A percentile compares a stretch with the other conserved stretches of the same genome.
Evolutionary conservation across 768 basidiomycete species (phyloP).

Genomic region (Tephrocybe sp.): DNA sequence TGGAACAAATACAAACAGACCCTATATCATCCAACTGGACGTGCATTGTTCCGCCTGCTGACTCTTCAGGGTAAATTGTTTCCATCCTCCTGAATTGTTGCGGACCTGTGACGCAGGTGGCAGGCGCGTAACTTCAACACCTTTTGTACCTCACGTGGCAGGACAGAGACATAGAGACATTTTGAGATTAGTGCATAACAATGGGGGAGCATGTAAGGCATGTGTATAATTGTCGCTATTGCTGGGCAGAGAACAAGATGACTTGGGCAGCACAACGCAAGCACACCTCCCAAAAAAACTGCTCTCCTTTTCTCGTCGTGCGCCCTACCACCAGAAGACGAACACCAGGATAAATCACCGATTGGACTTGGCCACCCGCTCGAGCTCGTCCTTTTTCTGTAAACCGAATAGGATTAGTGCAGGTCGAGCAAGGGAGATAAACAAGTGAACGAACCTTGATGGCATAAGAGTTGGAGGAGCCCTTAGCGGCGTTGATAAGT

Average conservation of each 20-base stretch:
- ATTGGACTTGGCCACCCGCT: slow-evolving; percentile 99
- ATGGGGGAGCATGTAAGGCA: slow-evolving; percentile 10
- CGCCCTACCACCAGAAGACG: slow-evolving; percentile 10
- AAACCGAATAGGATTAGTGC: slow-evolving; percentile 1
- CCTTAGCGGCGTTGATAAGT: slow-evolving; percentile 99
- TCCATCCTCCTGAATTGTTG: background rate
- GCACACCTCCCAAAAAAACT: slow-evolving; percentile 9
- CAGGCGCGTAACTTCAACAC: background rate
- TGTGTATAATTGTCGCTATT: slow-evolving; percentile 11
- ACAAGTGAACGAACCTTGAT: slow-evolving; percentile 73
- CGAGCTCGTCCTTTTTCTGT: slow-evolving; percentile 98
- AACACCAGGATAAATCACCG: slow-evolving; percentile 62
- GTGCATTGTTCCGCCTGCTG: background rate
- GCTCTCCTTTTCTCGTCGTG: slow-evolving; percentile 17
- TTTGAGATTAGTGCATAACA: slow-evolving; percentile 10
- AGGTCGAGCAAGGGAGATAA: background rate
- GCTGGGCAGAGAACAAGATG: slow-evolving; percentile 5
- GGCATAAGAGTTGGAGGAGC: slow-evolving; percentile 99
- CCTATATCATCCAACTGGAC: slow-evolving; percentile 1
- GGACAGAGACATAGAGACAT: background rate
- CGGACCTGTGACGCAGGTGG: too few species aligned
- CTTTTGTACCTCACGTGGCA: background rate
- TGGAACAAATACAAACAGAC: slow-evolving; percentile 12
- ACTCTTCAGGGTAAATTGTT: background rate
- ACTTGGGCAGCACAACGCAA: slow-evolving; percentile 5